These are phyloP conservation scores for Cordia subcordata DNA, from an alignment of 257 asterid species.

Conservation along the genomic window DNA sequence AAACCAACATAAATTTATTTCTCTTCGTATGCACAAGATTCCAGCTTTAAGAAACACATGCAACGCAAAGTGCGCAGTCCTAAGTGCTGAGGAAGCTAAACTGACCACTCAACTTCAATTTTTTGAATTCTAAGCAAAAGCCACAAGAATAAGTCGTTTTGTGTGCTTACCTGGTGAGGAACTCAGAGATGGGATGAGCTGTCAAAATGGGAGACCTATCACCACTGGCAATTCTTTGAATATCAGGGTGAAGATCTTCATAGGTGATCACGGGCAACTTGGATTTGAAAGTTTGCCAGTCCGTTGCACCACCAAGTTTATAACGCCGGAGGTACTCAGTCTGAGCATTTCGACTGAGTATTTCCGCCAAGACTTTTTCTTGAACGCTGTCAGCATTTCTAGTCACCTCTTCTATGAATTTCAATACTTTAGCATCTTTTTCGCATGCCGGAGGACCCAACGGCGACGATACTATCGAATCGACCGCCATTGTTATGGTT, in stretches of 20 bases:
- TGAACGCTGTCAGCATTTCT: conserved; percentile 79
- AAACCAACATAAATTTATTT: too few species aligned
- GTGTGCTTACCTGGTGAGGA: conserved; percentile 75
- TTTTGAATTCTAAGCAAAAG: too few species aligned
- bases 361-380: conserved; percentile 56
- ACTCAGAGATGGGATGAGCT: conserved; percentile 85
- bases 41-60: too few species aligned
- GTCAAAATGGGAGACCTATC: conserved; percentile 82
- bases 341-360: conserved; percentile 55
- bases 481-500: conserved; percentile 59
- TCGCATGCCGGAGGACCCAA: conserved; percentile 87
- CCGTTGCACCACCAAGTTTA: conserved; percentile 55
- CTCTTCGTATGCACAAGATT: too few species aligned
- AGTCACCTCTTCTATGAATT: conserved; percentile 87
- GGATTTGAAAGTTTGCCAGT: conserved; percentile 63
- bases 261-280: conserved; percentile 74
- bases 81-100: too few species aligned
- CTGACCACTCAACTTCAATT: too few species aligned
- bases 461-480: conserved; percentile 67
- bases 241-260: conserved; percentile 88
- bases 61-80: too few species aligned
- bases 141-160: too few species aligned
- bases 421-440: conserved; percentile 82
- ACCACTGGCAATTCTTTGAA: conserved; percentile 86
- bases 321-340: conserved; percentile 66